Conservation (phyloP, 2,329 filamentous ascomycete genomes). For the Diplocarpon mali region DNA sequence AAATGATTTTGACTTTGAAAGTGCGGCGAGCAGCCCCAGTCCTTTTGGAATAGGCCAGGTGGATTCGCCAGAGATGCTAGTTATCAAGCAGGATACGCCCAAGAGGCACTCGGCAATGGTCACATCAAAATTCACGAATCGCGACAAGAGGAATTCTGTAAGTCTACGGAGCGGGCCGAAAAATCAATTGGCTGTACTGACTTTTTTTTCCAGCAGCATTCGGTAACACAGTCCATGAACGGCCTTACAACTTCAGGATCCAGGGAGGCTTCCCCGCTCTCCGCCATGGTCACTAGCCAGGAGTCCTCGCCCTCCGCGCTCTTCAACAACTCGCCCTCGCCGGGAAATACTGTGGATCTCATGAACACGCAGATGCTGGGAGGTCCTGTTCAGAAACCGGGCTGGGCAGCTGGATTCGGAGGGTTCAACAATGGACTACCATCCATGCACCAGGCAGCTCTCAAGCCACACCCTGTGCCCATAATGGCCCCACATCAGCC, state of each 20-base stretch:
- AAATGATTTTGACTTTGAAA: constrained; percentile 45
- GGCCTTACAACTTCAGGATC: constrained; percentile 37
- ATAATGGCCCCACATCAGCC: constrained; percentile 14
- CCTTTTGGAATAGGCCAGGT: constrained; percentile 25
- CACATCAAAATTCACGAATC: constrained; percentile 22
- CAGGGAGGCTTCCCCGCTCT: constrained; percentile 44
- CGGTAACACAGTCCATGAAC: constrained; percentile 39
- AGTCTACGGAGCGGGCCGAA: constrained; percentile 8
- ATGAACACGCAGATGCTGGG: constrained; percentile 26
- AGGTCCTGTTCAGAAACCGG: constrained; percentile 14
- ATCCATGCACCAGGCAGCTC: constrained; percentile 4
- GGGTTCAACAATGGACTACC: constrained; percentile 14
- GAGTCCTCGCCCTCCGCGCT: constrained; percentile 39
- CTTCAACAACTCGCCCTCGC: constrained; percentile 38
- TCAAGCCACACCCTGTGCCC: constrained; percentile 13
- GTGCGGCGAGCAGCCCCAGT: constrained; percentile 46
- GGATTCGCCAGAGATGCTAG: constrained; percentile 33
- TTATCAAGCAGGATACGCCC: constrained; percentile 29
- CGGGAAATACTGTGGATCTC: constrained; percentile 32
- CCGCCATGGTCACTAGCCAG: constrained; percentile 40
- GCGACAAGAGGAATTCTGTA: constrained; percentile 36
- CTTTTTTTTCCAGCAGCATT: constrained; percentile 35
- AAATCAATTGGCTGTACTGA: constrained; percentile 20
- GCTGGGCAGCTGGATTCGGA: constrained; percentile 29
- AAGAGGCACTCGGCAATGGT: constrained; percentile 18